Evolutionary conservation across 2,329 filamentous ascomycete species (phyloP).

Genomic region (Penicillium sp.): DNA sequence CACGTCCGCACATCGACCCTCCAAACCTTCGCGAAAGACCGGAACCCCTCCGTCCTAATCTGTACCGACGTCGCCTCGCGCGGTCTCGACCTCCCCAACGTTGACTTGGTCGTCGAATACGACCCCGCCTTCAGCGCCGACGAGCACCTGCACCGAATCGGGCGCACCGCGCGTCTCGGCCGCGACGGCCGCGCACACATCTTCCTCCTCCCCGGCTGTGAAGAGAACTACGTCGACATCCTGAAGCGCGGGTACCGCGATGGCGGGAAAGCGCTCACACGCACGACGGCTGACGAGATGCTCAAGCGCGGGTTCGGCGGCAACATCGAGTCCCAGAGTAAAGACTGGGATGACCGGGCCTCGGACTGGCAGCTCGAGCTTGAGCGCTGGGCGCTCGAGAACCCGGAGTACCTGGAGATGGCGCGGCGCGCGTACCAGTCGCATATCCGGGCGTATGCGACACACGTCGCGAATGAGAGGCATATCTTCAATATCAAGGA

Average conservation of each 20-base stretch:
- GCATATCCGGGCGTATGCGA: constrained; percentile 92
- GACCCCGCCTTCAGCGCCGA: constrained; percentile 92
- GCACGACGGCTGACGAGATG: constrained; percentile 68
- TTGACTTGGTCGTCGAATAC: constrained; percentile 94
- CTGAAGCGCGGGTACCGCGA: constrained; percentile 73
- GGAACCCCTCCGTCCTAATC: constrained; percentile 79
- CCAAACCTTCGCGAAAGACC: constrained; percentile 74
- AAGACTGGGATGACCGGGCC: constrained; percentile 67
- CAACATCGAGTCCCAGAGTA: constrained; percentile 45
- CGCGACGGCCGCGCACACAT: constrained; percentile 84
- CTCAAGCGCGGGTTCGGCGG: constrained; percentile 68
- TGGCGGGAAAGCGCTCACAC: constrained; percentile 65
- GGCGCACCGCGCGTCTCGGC: constrained; percentile 91
- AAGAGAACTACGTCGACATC: constrained; percentile 86
- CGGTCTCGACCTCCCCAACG: constrained; percentile 91
- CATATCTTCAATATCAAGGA: constrained; percentile 89
- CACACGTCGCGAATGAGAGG: constrained; percentile 84
- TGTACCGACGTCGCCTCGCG: constrained; percentile 96
- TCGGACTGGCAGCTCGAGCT: constrained; percentile 71
- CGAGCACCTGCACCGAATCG: constrained; percentile 93
- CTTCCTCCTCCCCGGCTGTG: constrained; percentile 87
- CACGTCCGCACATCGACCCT: constrained; percentile 86
- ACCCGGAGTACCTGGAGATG: constrained; percentile 74
- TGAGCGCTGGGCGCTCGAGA: constrained; percentile 68
- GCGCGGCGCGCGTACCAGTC: constrained; percentile 87